Percentiles rank a stretch among this genome's conserved stretches.
phyloP scores from a whole-genome alignment of 2,329 filamentous ascomycete genomes.

The Niveomyces coronatus region DNA sequence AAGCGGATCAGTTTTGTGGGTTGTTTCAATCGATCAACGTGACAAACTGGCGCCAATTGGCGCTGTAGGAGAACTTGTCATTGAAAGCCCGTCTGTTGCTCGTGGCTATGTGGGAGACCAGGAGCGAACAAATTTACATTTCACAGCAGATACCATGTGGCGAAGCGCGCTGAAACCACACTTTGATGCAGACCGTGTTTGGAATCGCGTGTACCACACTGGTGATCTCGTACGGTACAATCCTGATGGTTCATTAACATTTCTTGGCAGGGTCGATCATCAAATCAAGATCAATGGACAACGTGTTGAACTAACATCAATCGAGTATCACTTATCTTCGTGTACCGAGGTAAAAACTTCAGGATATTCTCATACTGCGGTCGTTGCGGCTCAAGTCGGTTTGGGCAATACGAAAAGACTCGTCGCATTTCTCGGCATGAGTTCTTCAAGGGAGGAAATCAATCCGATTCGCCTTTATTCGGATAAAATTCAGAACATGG shows the following conservation, averaged over 20 bases:
- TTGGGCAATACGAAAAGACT: neutral
- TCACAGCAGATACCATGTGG: slow-evolving; percentile 1
- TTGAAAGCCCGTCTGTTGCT: slow-evolving; percentile 12
- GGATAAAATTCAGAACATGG: neutral
- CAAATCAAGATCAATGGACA: slow-evolving; percentile 9
- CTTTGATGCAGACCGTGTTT: too few species aligned
- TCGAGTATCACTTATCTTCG: slow-evolving; percentile 2
- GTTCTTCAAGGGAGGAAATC: neutral
- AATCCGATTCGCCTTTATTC: neutral
- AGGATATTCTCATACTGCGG: neutral
- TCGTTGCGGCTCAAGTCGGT: neutral
- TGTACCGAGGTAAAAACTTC: slow-evolving; percentile 1
- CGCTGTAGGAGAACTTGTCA: slow-evolving; percentile 12
- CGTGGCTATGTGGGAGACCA: slow-evolving; percentile 11
- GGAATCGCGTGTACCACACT: slow-evolving; percentile 1
- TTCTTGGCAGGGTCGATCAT: slow-evolving; percentile 2
- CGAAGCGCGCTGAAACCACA: too few species aligned
- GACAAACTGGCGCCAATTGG: slow-evolving; percentile 11
- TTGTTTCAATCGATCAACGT: slow-evolving; percentile 7
- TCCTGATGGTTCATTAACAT: slow-evolving; percentile 1
- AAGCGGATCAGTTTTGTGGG: slow-evolving; percentile 1
- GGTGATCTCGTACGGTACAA: slow-evolving; percentile 5
- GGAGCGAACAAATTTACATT: slow-evolving; percentile 15
- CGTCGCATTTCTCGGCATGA: neutral
- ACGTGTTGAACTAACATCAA: slow-evolving; percentile 6